These are phyloP conservation scores for Trichoderma erinaceum DNA, from an alignment of 495 filamentous ascomycete species.

Conservation along the genomic window DNA sequence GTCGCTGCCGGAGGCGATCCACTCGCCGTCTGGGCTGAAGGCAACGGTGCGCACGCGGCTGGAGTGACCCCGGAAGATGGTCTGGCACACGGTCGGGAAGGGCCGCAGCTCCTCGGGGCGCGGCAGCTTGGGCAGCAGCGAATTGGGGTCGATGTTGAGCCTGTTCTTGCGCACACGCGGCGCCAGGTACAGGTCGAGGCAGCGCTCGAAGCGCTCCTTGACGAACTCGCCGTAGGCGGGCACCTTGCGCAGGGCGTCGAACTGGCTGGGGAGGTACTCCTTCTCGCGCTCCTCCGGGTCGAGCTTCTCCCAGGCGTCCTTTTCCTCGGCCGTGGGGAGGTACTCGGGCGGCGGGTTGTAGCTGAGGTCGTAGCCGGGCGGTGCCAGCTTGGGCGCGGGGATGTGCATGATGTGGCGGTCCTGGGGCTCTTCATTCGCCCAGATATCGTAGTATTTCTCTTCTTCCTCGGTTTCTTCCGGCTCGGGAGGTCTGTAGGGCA, in stretches of 20 bases:
- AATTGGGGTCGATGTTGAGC: conserved; percentile 93
- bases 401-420: conserved; percentile 91
- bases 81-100: conserved; percentile 83
- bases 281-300: conserved; percentile 89
- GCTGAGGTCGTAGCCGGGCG: conserved; percentile 88
- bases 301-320: conserved; percentile 76
- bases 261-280: conserved; percentile 77
- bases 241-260: conserved; percentile 78
- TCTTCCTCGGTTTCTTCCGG: conserved; percentile 63
- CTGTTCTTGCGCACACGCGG: conserved; percentile 87
- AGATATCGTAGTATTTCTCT: conserved; percentile 75
- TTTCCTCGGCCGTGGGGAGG: conserved; percentile 77
- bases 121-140: conserved; percentile 89
- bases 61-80: conserved; percentile 79
- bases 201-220: conserved; percentile 93
- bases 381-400: conserved; percentile 90
- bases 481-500: conserved; percentile 80
- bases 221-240: conserved; percentile 88
- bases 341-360: conserved; percentile 98
- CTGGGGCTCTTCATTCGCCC: conserved; percentile 81
- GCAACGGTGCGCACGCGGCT: conserved; percentile 79
- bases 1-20: conserved; percentile 86
- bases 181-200: conserved; percentile 90
- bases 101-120: conserved; percentile 86
- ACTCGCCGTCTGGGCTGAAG: conserved; percentile 69